These are phyloP conservation scores for Extremus antarcticus DNA, from an alignment of 495 filamentous ascomycete species.

Conservation along the genomic window DNA sequence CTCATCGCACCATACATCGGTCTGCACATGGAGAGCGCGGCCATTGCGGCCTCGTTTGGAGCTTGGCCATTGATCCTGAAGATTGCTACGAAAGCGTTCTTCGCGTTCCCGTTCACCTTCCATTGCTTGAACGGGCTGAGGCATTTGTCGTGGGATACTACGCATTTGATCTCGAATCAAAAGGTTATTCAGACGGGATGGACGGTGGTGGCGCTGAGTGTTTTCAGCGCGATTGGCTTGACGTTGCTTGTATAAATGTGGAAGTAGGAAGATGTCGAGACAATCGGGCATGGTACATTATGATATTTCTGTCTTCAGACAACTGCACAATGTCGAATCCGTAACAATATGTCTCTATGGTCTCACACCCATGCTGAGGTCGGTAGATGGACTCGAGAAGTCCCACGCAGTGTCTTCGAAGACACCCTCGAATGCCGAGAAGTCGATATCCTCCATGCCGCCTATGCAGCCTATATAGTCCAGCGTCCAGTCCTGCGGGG, in stretches of 20 bases:
- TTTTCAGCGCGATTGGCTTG: constrained; percentile 50
- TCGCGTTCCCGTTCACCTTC: constrained; percentile 78
- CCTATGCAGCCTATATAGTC: background rate
- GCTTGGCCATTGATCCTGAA: constrained; percentile 59
- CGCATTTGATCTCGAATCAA: constrained; percentile 54
- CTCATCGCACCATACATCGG: constrained; percentile 70
- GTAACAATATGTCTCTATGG: no score
- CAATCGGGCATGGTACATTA: no score
- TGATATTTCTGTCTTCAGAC: no score
- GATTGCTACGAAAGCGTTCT: constrained; percentile 55
- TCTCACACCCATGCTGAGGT: background rate
- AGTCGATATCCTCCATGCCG: constrained; percentile 8
- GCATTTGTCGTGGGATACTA: constrained; percentile 81
- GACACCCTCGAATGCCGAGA: constrained; percentile 11
- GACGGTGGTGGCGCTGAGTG: constrained; percentile 56
- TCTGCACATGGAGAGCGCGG: constrained; percentile 73
- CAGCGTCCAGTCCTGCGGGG: background rate
- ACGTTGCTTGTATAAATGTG: no score
- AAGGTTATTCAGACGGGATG: constrained; percentile 66
- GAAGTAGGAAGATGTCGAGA: no score
- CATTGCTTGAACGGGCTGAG: constrained; percentile 80
- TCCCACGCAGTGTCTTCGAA: constrained; percentile 7
- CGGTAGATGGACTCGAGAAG: background rate
- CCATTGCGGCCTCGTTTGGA: constrained; percentile 66
- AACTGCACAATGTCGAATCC: no score